Conservation (phyloP, 768 basidiomycete genomes). For the Porpolomopsis calyptriformis region DNA sequence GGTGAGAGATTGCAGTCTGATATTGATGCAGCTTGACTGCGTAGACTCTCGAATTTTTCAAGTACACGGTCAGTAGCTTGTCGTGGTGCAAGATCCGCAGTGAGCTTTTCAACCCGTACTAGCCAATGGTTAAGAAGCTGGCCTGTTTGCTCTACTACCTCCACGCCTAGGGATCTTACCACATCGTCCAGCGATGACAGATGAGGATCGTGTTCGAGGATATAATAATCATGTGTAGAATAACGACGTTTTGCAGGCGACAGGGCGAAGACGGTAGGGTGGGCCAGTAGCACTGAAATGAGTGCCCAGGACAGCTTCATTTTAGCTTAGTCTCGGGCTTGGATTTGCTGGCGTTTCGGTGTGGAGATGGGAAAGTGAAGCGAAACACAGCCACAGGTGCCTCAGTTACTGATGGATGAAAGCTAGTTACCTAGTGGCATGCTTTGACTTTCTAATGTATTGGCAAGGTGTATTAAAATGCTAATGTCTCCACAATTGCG, state of each 20-base stretch:
- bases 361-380: too few species aligned
- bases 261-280: background rate
- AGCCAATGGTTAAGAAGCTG: conserved; percentile 79
- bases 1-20: conserved; percentile 20
- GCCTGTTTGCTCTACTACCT: conserved; percentile 82
- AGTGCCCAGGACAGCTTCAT: conserved; percentile 25
- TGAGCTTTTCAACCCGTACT: conserved; percentile 45
- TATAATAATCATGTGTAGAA: conserved; percentile 72
- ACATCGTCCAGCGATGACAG: conserved; percentile 51
- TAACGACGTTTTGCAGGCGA: conserved; percentile 44
- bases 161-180: conserved; percentile 53
- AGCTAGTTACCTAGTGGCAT: too few species aligned
- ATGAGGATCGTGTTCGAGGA: conserved; percentile 52
- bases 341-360: too few species aligned
- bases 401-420: too few species aligned
- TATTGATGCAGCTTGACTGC: conserved; percentile 21
- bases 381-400: too few species aligned
- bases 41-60: conserved; percentile 37
- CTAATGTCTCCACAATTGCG: conserved; percentile 71
- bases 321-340: too few species aligned
- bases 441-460: too few species aligned
- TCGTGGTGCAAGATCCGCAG: conserved; percentile 18
- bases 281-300: conserved; percentile 23
- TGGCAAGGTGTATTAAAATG: conserved; percentile 45
- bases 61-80: conserved; percentile 38